Base-by-base conservation (phyloP, 2,329 filamentous ascomycete species). In the Xylaria hypoxylon region DNA sequence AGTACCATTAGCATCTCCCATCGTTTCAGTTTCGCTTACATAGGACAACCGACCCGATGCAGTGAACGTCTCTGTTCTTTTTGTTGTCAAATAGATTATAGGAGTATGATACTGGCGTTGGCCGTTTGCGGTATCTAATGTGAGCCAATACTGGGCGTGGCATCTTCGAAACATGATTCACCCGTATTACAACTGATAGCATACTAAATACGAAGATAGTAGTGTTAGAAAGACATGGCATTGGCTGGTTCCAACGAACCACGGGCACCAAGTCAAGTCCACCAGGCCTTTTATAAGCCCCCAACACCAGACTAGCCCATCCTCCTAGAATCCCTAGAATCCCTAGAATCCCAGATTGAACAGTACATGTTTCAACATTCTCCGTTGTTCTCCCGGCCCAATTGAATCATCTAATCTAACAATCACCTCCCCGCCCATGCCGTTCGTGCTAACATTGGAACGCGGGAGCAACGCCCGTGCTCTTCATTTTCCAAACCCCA, bases 91-190 rank as follows among this genome's bases (percentile, higher is more conserved):
- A 26, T 55, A 51, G 26, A 62, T 47, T 31, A 62, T 40, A 17
- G 44, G 26, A 62, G 52, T 31, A 62, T 40, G 19, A 45, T 38
- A 2, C 22, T 15, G 28, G 40, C 47, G 47, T 33, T 47, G 40
- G n/a, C 62, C 28, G 31, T 56, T 59, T 47, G 40, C 38, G 52
- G 26, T 7, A 31, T 40, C 22, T 53, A 6, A 19, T 24, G 26
- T 31, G 52, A 57, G 42, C 40, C 42, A 19, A 40, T 53, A n/a
- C 35, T 31, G 45, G 53, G 26, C 24, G 47, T 35, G 38, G 47
- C 33, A 47, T 53, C n/a, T 35, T 67, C 59, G 40, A 59, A 59
- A 63, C 55, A 59, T 63, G 55, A 67, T 67, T 63, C 55, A 64
- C 42, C 7, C 35, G 10, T 38, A 15, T 31, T 26, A 40, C 40